A percentile compares a stretch with the other conserved stretches of the same genome.
Conservation (phyloP, 228 moss, liverwort and hornwort species). For the Sphagnum fallax region DNA sequence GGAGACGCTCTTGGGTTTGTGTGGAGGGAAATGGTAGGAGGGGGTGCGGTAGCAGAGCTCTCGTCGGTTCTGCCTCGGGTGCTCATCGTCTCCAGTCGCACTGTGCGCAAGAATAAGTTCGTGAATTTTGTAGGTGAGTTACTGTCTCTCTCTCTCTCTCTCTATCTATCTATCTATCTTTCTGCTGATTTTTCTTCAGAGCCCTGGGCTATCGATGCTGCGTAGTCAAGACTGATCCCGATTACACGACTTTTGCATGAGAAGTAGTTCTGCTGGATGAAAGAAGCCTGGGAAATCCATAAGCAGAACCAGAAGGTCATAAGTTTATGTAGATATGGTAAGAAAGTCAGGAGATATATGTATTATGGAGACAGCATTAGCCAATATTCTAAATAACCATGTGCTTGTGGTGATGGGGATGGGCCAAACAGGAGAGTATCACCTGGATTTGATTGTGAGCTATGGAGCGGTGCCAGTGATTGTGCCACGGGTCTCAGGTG, state of each 20-base stretch:
- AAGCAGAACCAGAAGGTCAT: no score
- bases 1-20: no score
- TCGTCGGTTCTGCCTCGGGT: constrained; percentile 81
- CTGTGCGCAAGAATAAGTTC: constrained; percentile 96
- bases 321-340: no score
- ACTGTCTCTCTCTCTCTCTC: no score
- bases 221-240: no score
- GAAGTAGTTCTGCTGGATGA: no score
- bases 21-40: constrained; percentile 2
- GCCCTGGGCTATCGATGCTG: no score
- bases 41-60: constrained; percentile 39
- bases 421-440: constrained; percentile 68
- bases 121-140: constrained; percentile 80
- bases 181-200: neutral
- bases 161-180: neutral
- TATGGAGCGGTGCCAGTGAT: constrained; percentile 98
- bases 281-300: no score
- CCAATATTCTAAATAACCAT: no score
- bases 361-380: no score
- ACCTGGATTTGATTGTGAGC: constrained; percentile 84
- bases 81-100: constrained; percentile 86
- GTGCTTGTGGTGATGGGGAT: neutral
- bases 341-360: no score
- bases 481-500: constrained; percentile 83
- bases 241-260: no score